Percentiles rank a stretch among this genome's conserved stretches.
phyloP scores from a whole-genome alignment of 1,139 yeast genomes.

The Suhomyces atakaporum region DNA sequence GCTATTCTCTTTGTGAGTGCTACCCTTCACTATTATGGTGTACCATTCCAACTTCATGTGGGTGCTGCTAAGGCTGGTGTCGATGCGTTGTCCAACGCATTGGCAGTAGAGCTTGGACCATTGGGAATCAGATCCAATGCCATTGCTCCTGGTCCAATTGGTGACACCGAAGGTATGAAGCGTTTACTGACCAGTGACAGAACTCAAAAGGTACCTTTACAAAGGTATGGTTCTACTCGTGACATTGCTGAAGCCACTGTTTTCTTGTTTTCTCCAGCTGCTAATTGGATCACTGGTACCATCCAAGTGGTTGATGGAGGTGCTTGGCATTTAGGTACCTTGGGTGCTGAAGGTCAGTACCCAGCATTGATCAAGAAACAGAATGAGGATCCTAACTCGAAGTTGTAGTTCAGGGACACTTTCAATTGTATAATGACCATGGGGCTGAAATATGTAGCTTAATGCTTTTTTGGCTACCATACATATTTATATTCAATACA shows the following conservation, averaged over 20 bases:
- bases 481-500: too few relatives aligned
- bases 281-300: slow-evolving; percentile 78
- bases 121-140: slow-evolving; percentile 77
- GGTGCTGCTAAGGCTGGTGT: slow-evolving; percentile 97
- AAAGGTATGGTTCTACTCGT: slow-evolving; percentile 67
- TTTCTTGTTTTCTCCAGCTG: slow-evolving; percentile 80
- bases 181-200: slow-evolving; percentile 48
- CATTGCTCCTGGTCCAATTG: slow-evolving; percentile 88
- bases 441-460: too few relatives aligned
- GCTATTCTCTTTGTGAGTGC: slow-evolving; percentile 45
- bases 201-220: slow-evolving; percentile 62
- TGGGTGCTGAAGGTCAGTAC: slow-evolving; percentile 26
- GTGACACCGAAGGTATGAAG: slow-evolving; percentile 76
- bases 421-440: too few relatives aligned
- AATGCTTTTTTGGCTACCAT: too few relatives aligned
- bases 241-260: slow-evolving; percentile 93
- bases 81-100: slow-evolving; percentile 77
- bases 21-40: slow-evolving; percentile 83
- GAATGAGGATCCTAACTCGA: slow-evolving; percentile 14
- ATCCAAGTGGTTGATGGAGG: slow-evolving; percentile 88
- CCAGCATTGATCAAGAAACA: slow-evolving; percentile 30
- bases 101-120: slow-evolving; percentile 90
- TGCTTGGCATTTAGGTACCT: slow-evolving; percentile 75
- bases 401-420: slow-evolving; percentile 12
- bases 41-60: slow-evolving; percentile 84